Conservation (phyloP, 192 early-diverging fungal genomes). For the Coemansia sp. region DNA sequence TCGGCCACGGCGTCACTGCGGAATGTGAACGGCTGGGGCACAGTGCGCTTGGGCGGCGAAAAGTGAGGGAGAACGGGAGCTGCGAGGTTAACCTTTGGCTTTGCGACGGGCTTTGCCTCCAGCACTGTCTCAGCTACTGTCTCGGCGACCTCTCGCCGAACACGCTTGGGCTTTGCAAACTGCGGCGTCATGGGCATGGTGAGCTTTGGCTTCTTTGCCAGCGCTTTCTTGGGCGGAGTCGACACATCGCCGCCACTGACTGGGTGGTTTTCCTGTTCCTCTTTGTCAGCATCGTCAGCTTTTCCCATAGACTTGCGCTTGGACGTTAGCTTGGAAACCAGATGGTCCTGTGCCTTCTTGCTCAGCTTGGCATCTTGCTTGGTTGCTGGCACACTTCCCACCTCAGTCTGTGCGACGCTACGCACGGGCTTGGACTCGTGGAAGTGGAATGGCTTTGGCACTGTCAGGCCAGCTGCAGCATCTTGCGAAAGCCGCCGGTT, state of each 20-base stretch:
- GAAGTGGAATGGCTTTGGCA: slow-evolving; percentile 51
- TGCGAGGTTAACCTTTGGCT: not conserved
- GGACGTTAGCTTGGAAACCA: slow-evolving; percentile 25
- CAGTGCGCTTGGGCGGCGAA: slow-evolving; percentile 41
- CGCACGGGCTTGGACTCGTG: slow-evolving; percentile 15
- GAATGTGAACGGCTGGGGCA: slow-evolving; percentile 58
- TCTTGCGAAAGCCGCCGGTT: slow-evolving; percentile 22
- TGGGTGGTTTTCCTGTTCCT: slow-evolving; percentile 4
- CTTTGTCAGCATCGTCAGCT: not conserved
- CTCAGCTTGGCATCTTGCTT: slow-evolving; percentile 10
- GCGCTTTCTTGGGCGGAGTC: slow-evolving; percentile 14
- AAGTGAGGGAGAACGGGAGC: not conserved
- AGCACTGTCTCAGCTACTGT: slow-evolving; percentile 1
- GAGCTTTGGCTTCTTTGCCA: slow-evolving; percentile 21
- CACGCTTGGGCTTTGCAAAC: slow-evolving; percentile 48
- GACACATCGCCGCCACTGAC: not conserved
- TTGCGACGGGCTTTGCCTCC: not conserved
- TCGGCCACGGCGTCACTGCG: slow-evolving; percentile 66
- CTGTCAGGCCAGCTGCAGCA: slow-evolving; percentile 21
- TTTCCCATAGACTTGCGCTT: slow-evolving; percentile 19
- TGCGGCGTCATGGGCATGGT: slow-evolving; percentile 51
- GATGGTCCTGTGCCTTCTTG: slow-evolving; percentile 24
- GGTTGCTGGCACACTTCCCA: not conserved
- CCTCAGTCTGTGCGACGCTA: not conserved
- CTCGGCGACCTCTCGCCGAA: slow-evolving; percentile 21